A percentile compares a stretch with the other conserved stretches of the same genome.
phyloP scores from a whole-genome alignment of 495 filamentous ascomycete genomes.

The Penicillium daleae region DNA sequence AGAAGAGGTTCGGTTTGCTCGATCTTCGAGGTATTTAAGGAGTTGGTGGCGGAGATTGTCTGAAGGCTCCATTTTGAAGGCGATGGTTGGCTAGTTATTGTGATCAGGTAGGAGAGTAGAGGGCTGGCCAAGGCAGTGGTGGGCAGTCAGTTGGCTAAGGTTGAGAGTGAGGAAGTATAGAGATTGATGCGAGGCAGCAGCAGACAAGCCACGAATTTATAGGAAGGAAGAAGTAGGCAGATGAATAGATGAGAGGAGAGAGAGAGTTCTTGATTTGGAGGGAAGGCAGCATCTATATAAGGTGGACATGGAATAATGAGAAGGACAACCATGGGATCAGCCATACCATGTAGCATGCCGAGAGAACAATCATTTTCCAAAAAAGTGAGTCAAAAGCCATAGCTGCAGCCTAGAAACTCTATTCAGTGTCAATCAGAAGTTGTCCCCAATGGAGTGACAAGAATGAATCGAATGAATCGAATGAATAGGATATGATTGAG shows the following conservation, averaged over 20 bases:
- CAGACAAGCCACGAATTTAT: background rate
- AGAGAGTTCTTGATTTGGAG: background rate
- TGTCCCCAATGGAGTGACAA: no score
- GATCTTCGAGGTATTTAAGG: constrained; percentile 28
- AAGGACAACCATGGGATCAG: background rate
- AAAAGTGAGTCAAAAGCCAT: background rate
- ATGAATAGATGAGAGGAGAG: background rate
- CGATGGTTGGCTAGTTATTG: background rate
- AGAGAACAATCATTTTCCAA: background rate
- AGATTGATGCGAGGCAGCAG: background rate
- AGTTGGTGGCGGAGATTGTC: constrained; percentile 30
- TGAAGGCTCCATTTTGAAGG: constrained; percentile 16
- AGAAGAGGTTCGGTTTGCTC: constrained; percentile 13
- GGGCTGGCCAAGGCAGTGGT: background rate
- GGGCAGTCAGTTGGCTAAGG: background rate
- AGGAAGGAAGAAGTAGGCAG: background rate
- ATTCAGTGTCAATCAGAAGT: background rate
- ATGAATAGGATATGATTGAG: background rate
- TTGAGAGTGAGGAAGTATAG: background rate
- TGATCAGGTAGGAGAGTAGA: background rate
- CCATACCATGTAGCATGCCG: background rate
- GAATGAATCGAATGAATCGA: background rate
- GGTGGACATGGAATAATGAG: no score
- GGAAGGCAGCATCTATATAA: background rate
- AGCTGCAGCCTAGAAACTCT: background rate